These are phyloP conservation scores for Termitomyces eurrhizus DNA, from an alignment of 768 basidiomycete genomes.

Conservation along the genomic window DNA sequence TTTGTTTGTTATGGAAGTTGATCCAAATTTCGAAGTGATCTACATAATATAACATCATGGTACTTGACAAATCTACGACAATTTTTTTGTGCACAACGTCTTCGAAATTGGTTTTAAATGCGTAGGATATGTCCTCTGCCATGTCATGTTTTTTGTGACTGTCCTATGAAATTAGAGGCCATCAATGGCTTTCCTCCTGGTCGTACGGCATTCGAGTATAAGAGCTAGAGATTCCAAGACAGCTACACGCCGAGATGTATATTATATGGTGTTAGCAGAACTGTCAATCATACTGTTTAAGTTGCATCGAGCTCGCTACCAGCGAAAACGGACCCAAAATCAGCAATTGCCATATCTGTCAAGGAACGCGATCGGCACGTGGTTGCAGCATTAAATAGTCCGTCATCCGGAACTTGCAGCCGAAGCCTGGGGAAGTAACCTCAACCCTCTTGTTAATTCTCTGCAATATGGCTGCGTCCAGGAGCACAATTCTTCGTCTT, in stretches of 20 bases:
- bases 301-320: not conserved
- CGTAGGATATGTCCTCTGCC: not conserved
- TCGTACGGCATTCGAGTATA: not conserved
- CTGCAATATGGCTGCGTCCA: slow-evolving; percentile 46
- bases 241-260: no score
- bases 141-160: not conserved
- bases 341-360: slow-evolving; percentile 3
- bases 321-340: not conserved
- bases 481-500: slow-evolving; percentile 65
- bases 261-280: not conserved
- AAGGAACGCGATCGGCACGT: slow-evolving; percentile 12
- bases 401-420: not conserved
- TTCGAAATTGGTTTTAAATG: not conserved
- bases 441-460: slow-evolving; percentile 5
- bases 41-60: not conserved
- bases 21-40: slow-evolving; percentile 8
- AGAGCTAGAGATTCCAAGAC: not conserved
- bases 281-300: not conserved
- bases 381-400: not conserved
- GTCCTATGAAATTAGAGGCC: not conserved
- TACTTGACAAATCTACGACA: not conserved
- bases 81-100: not conserved
- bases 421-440: slow-evolving; percentile 8
- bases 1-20: slow-evolving; percentile 18
- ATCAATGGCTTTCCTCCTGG: not conserved